Conservation (phyloP, 768 basidiomycete genomes). For the Panellus pusillus region DNA sequence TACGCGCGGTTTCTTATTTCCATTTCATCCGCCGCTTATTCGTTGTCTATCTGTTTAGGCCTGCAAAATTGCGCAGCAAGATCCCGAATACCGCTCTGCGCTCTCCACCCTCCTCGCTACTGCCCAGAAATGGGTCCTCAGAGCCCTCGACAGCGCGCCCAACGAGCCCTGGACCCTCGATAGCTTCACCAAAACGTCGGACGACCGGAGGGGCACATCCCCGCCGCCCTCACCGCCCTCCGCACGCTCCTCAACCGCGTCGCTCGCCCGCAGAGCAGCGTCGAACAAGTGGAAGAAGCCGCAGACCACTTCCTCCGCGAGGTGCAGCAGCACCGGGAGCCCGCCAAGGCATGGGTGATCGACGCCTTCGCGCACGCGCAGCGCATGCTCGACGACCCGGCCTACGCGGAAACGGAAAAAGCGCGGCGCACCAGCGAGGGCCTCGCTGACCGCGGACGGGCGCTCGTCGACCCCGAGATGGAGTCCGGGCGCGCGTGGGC, state of each 20-base stretch:
- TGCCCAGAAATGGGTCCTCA: slow-evolving; percentile 55
- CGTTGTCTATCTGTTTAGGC: slow-evolving; percentile 37
- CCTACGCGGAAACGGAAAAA: slow-evolving; percentile 54
- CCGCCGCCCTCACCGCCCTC: slow-evolving; percentile 49
- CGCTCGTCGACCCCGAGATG: slow-evolving; percentile 44
- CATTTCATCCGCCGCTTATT: background rate
- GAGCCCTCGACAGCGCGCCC: slow-evolving; percentile 47
- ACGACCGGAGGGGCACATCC: slow-evolving; percentile 53
- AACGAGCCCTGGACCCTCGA: slow-evolving; percentile 46
- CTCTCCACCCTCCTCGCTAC: slow-evolving; percentile 58
- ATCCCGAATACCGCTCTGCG: slow-evolving; percentile 56
- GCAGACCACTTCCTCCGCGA: slow-evolving; percentile 3
- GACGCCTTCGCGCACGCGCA: slow-evolving; percentile 49
- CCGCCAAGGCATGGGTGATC: slow-evolving; percentile 56
- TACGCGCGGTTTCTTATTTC: slow-evolving; percentile 24
- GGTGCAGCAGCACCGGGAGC: background rate
- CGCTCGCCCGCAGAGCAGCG: slow-evolving; percentile 40
- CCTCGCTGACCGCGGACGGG: slow-evolving; percentile 50
- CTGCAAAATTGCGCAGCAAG: slow-evolving; percentile 60
- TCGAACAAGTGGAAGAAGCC: slow-evolving; percentile 48
- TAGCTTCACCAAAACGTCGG: slow-evolving; percentile 53
- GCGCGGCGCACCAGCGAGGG: slow-evolving; percentile 38
- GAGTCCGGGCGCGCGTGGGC: slow-evolving; percentile 56
- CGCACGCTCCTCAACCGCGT: slow-evolving; percentile 51
- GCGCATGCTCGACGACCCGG: slow-evolving; percentile 47